Evolutionary conservation across 768 basidiomycete genomes (phyloP).

Genomic region (Suillus clintonianus): DNA sequence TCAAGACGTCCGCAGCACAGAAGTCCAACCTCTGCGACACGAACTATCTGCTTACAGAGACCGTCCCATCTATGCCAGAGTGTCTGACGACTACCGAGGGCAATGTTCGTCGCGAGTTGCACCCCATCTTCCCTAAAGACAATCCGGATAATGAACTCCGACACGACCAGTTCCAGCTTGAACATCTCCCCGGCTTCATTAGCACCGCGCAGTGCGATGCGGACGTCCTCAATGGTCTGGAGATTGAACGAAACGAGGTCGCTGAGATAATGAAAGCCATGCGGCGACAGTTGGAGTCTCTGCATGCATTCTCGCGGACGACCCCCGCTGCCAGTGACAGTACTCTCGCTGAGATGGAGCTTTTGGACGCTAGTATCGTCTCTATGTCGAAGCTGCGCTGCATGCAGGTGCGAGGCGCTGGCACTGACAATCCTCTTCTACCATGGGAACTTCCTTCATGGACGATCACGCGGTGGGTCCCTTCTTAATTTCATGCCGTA

Average conservation of each 20-base stretch:
- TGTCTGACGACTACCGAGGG: background rate
- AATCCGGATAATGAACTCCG: background rate
- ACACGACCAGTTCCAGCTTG: background rate
- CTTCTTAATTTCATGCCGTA: background rate
- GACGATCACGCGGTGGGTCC: constrained; percentile 67
- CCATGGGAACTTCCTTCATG: constrained; percentile 55
- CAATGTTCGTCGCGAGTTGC: background rate
- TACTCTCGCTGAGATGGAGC: constrained; percentile 50
- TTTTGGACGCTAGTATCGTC: constrained; percentile 72
- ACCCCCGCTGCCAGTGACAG: background rate
- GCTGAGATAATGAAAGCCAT: background rate
- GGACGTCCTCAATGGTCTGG: background rate
- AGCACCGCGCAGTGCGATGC: background rate
- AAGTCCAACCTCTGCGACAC: too few species aligned
- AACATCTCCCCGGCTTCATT: background rate
- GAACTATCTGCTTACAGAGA: background rate
- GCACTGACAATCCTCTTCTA: constrained; percentile 1
- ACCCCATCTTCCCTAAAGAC: background rate
- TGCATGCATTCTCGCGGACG: background rate
- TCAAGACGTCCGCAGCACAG: background rate
- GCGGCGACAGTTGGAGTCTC: background rate
- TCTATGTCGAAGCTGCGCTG: constrained; percentile 64
- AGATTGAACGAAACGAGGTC: background rate
- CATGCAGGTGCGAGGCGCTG: constrained; percentile 3
- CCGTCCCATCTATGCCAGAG: background rate